Evolutionary conservation across 805 yeast species (phyloP).

Genomic region (Torulaspora delbrueckii): DNA sequence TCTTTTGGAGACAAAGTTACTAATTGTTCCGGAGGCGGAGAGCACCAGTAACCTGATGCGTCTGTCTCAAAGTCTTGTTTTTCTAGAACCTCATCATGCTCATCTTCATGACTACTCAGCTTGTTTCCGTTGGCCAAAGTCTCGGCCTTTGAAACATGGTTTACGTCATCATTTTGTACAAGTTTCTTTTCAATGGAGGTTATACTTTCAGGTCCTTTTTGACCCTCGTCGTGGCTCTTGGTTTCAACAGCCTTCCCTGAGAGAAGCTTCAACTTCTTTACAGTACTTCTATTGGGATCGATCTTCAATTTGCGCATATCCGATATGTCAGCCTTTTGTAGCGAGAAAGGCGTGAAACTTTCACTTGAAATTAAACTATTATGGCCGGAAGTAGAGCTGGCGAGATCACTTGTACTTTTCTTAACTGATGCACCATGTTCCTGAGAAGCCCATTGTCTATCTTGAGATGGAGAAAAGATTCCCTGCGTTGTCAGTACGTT

Average conservation of each 20-base stretch:
- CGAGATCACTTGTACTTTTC: background rate
- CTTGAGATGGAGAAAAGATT: constrained; percentile 34
- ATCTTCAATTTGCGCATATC: constrained; percentile 38
- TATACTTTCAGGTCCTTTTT: background rate
- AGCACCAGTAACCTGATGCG: constrained; percentile 59
- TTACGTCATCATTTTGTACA: background rate
- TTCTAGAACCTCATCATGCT: background rate
- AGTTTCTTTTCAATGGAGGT: background rate
- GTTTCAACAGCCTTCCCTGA: constrained; percentile 26
- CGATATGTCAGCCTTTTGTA: constrained; percentile 22
- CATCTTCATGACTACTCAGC: background rate
- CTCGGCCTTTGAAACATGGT: background rate
- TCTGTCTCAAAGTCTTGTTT: background rate
- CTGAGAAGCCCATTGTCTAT: constrained; percentile 11
- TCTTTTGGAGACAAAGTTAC: constrained; percentile 42
- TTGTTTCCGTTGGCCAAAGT: background rate
- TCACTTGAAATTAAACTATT: constrained; percentile 3
- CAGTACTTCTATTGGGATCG: constrained; percentile 41
- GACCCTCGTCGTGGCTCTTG: constrained; percentile 7
- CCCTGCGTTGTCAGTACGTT: constrained; percentile 35
- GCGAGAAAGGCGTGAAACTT: constrained; percentile 7
- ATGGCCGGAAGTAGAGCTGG: background rate
- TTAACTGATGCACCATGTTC: constrained; percentile 2
- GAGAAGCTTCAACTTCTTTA: constrained; percentile 39
- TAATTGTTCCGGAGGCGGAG: constrained; percentile 56